Conservation (phyloP, 345 rosid species). For the Rhizophora mangle region DNA sequence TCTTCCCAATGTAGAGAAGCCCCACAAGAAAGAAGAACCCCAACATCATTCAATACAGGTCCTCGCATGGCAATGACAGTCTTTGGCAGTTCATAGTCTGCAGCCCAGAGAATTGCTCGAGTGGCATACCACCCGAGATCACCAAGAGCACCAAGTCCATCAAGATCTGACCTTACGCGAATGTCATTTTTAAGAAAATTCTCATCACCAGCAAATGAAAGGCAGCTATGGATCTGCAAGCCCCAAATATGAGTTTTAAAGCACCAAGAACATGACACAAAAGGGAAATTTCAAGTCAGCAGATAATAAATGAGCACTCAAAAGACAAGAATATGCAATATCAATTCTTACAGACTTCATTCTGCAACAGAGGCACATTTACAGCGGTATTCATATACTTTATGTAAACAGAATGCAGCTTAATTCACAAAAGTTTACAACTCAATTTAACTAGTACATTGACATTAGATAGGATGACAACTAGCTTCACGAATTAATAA, state of each 20-base stretch:
- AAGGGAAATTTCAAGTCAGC: no score
- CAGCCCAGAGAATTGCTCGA: slow-evolving; percentile 62
- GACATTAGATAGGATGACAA: no score
- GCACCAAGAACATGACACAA: no score
- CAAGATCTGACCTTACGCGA: slow-evolving; percentile 49
- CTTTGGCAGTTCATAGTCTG: slow-evolving; percentile 48
- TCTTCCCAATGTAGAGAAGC: slow-evolving; percentile 52
- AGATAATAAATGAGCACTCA: no score
- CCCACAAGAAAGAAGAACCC: slow-evolving; percentile 55
- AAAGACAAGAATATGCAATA: no score
- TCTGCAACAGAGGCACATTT: no score
- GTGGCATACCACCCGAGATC: slow-evolving; percentile 69
- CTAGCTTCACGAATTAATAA: no score
- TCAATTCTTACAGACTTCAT: no score
- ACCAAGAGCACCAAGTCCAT: slow-evolving; percentile 58
- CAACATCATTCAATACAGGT: slow-evolving; percentile 40
- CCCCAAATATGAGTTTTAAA: not conserved
- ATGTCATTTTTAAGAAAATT: slow-evolving; percentile 35
- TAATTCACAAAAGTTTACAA: no score
- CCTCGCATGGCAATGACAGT: slow-evolving; percentile 50
- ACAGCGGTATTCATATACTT: no score
- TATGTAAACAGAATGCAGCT: no score
- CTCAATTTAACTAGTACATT: no score
- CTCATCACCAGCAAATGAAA: slow-evolving; percentile 29
- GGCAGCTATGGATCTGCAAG: slow-evolving; percentile 44